A percentile compares a stretch with the other conserved stretches of the same genome.
Conservation (phyloP, 768 basidiomycete genomes). For the Exsudoporus frostii region DNA sequence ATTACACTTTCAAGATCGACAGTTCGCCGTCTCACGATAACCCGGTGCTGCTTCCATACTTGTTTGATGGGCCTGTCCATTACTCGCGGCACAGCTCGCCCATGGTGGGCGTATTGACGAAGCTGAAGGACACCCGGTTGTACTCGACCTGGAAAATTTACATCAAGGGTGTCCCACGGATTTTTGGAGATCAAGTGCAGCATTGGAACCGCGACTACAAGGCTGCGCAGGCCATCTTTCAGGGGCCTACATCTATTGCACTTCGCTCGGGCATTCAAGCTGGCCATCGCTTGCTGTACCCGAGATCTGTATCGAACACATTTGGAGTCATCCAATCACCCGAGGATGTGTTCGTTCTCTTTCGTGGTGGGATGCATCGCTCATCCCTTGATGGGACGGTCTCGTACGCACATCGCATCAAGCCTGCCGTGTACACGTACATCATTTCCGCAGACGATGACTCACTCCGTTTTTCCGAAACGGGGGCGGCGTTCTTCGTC, state of each 20-base stretch:
- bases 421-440: conserved; percentile 85
- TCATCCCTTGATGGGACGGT: conserved; percentile 10
- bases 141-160: conserved; percentile 81
- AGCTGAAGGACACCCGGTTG: conserved; percentile 55
- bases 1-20: conserved; percentile 45
- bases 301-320: conserved; percentile 56
- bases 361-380: conserved; percentile 42
- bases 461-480: conserved; percentile 80
- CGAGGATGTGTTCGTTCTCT: conserved; percentile 48
- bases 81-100: conserved; percentile 72
- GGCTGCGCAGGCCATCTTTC: conserved; percentile 70
- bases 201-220: conserved; percentile 66
- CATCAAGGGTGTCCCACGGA: conserved; percentile 53
- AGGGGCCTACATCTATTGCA: conserved; percentile 56
- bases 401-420: conserved; percentile 48
- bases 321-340: conserved; percentile 55
- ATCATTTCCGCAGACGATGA: conserved; percentile 74
- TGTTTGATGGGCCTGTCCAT: conserved; percentile 71
- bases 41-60: conserved; percentile 48
- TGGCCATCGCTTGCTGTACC: conserved; percentile 72
- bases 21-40: conserved; percentile 44
- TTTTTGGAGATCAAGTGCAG: conserved; percentile 60
- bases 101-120: conserved; percentile 61
- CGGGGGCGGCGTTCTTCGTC: conserved; percentile 83
- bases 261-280: conserved; percentile 69